Conservation (phyloP, 495 filamentous ascomycete genomes). For the Podospora fimiseda region DNA sequence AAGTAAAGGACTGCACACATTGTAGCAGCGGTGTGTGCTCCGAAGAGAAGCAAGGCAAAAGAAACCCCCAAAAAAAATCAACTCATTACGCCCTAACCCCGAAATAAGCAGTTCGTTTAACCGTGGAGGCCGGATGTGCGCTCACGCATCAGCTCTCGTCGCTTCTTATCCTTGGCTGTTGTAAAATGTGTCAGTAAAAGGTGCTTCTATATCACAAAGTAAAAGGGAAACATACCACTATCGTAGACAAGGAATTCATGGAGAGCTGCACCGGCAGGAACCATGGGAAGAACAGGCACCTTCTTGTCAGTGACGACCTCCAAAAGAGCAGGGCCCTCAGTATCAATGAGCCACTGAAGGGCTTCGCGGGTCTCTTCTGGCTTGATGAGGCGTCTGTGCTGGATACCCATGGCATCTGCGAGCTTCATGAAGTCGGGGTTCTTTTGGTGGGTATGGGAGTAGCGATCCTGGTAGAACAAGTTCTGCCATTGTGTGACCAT, state of each 20-base stretch:
- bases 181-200: slow-evolving; percentile 11
- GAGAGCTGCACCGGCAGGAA: slow-evolving; percentile 75
- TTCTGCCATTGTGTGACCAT: slow-evolving; percentile 98
- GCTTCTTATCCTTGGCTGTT: slow-evolving; percentile 66
- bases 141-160: slow-evolving; percentile 64
- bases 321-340: slow-evolving; percentile 69
- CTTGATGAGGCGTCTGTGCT: slow-evolving; percentile 56
- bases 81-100: neutral
- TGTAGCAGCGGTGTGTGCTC: no score
- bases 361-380: slow-evolving; percentile 68
- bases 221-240: slow-evolving; percentile 47
- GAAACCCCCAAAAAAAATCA: neutral
- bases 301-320: slow-evolving; percentile 69
- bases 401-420: slow-evolving; percentile 74
- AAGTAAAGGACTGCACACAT: neutral
- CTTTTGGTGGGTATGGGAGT: slow-evolving; percentile 83
- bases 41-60: neutral
- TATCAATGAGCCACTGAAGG: slow-evolving; percentile 83
- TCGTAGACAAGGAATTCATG: slow-evolving; percentile 95
- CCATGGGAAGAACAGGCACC: slow-evolving; percentile 98
- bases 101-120: slow-evolving; percentile 18
- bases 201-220: neutral
- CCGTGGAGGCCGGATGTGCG: slow-evolving; percentile 53
- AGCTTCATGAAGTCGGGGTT: slow-evolving; percentile 87
- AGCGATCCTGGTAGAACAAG: slow-evolving; percentile 88